phyloP scores from a whole-genome alignment of 129 eudicot species.

The Pseudognaphalium luteoalbum region DNA sequence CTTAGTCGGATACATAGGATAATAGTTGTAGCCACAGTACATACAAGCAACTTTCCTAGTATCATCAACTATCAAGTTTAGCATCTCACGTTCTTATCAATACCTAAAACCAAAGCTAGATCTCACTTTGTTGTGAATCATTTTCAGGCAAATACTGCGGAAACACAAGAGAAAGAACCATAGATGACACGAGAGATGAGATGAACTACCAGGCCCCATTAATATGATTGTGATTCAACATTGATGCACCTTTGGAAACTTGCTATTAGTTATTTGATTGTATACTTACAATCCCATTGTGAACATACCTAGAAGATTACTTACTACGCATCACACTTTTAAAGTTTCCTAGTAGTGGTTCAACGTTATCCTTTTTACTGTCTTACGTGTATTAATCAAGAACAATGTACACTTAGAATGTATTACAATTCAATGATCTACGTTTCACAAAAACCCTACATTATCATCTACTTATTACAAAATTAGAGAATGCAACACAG shows the following conservation, averaged over 20 bases:
- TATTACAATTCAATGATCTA: not conserved
- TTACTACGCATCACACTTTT: constrained; percentile 7
- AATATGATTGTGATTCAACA: constrained; percentile 28
- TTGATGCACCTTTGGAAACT: constrained; percentile 5
- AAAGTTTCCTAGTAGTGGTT: constrained; percentile 17
- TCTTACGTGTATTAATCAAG: not conserved
- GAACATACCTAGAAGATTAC: constrained; percentile 25
- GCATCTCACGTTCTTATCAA: not conserved
- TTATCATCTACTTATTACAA: too few species aligned
- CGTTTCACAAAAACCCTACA: not conserved
- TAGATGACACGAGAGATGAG: constrained; percentile 20
- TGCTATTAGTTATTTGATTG: constrained; percentile 31
- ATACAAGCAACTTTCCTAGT: not conserved
- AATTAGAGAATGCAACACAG: too few species aligned
- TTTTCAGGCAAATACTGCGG: constrained; percentile 27
- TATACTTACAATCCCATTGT: constrained; percentile 24
- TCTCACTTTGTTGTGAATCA: not conserved
- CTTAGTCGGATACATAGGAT: too few species aligned
- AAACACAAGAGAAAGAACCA: constrained; percentile 25
- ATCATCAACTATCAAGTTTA: not conserved
- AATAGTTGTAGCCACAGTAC: not conserved
- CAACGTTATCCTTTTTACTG: constrained; percentile 9
- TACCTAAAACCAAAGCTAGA: not conserved
- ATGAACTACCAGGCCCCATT: not conserved
- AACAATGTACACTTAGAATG: not conserved